phyloP scores from a whole-genome alignment of 1,284 basidiomycete genomes.

The Moniliophthora roreri region DNA sequence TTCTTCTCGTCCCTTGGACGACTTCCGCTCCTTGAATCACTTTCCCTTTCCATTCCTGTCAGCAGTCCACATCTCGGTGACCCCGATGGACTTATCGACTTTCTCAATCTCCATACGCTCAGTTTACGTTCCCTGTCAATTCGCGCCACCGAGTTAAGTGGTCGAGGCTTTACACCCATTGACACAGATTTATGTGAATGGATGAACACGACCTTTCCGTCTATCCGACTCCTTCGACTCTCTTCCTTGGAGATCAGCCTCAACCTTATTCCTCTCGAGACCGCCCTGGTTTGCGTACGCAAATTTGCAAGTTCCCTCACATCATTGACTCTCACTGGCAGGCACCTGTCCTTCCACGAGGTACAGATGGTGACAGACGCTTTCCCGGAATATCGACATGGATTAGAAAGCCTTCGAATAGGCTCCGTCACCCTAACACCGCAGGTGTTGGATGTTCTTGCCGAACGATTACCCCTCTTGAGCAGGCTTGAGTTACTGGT shows the following conservation, averaged over 20 bases:
- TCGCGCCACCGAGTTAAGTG: slow-evolving; percentile 36
- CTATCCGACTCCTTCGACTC: slow-evolving; percentile 27
- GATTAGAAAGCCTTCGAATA: slow-evolving; percentile 31
- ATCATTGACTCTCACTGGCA: slow-evolving; percentile 5
- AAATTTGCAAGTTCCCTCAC: slow-evolving; percentile 1
- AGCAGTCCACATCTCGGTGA: slow-evolving; percentile 36
- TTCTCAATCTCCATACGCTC: slow-evolving; percentile 32
- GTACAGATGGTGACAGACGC: not conserved
- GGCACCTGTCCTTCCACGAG: not conserved
- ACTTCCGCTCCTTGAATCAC: slow-evolving; percentile 30
- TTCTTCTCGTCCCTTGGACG: slow-evolving; percentile 30
- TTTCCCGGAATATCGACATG: not conserved
- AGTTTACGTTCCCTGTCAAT: slow-evolving; percentile 33
- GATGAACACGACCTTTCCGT: slow-evolving; percentile 28
- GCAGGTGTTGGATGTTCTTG: slow-evolving; percentile 36
- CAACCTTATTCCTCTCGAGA: slow-evolving; percentile 30
- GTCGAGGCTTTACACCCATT: slow-evolving; percentile 26
- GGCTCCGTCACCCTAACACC: slow-evolving; percentile 38
- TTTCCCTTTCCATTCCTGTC: slow-evolving; percentile 36
- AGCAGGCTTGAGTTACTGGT: slow-evolving; percentile 34
- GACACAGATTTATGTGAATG: slow-evolving; percentile 31
- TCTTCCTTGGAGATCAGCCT: slow-evolving; percentile 37
- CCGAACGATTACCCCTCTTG: slow-evolving; percentile 30
- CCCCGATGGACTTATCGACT: slow-evolving; percentile 30
- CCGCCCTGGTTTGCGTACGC: not conserved